Evolutionary conservation across 441 rosid species (phyloP).

Genomic region (Populus trichocarpa): DNA sequence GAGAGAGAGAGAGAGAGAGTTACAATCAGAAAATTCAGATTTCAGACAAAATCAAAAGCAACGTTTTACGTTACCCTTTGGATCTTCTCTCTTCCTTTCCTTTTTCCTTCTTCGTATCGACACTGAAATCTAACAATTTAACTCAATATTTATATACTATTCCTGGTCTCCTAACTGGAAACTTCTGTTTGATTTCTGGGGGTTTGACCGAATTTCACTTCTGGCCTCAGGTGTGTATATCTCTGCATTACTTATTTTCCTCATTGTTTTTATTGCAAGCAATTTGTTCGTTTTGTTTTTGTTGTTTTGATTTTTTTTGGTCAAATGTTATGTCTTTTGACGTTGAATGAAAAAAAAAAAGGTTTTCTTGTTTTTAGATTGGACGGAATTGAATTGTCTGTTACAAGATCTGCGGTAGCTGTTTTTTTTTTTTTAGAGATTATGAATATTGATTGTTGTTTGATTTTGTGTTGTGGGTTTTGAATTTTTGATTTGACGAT

Average conservation of each 20-base stretch:
- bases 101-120: conserved; percentile 11
- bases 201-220: conserved; percentile 15
- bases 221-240: conserved; percentile 11
- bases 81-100: not conserved
- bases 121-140: conserved; percentile 2
- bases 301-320: not conserved
- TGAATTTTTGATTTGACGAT: not conserved
- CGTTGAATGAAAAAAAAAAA: not conserved
- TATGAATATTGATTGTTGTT: not conserved
- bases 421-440: conserved; percentile 2
- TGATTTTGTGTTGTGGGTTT: conserved; percentile 3
- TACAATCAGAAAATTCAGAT: not conserved
- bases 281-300: not conserved
- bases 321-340: conserved; percentile 2
- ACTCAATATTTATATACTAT: not conserved
- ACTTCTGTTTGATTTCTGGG: conserved; percentile 14
- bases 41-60: not conserved
- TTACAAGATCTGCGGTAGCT: conserved; percentile 20
- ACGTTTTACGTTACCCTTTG: conserved; percentile 4
- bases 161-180: conserved; percentile 4
- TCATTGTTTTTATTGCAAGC: not conserved
- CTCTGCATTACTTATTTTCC: not conserved
- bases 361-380: not conserved
- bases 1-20: too few species aligned
- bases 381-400: conserved; percentile 1